Conservation (phyloP, 2,329 filamentous ascomycete genomes). For the Cladosporium colombiae region DNA sequence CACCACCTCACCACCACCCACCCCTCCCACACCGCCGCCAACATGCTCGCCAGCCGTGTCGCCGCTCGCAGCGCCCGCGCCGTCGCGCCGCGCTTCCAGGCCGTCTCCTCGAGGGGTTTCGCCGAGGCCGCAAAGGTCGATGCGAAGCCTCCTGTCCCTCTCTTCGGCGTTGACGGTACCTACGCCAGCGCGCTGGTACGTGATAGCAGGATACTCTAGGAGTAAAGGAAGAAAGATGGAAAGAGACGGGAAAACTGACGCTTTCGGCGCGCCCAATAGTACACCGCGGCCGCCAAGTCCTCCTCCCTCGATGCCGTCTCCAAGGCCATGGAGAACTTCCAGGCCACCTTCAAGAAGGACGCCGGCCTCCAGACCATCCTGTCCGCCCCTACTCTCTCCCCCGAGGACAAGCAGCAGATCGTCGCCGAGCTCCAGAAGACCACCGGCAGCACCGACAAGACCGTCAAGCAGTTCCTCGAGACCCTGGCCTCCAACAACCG, state of each 20-base stretch:
- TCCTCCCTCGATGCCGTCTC: conserved; percentile 82
- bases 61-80: conserved; percentile 59
- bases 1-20: conserved; percentile 11
- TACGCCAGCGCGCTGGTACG: conserved; percentile 98
- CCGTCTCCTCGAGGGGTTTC: conserved; percentile 67
- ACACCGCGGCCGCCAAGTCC: conserved; percentile 91
- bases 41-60: conserved; percentile 59
- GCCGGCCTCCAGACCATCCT: conserved; percentile 77
- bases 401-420: conserved; percentile 80
- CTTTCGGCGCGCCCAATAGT: conserved; percentile 56
- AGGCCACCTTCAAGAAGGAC: conserved; percentile 75
- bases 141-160: conserved; percentile 81
- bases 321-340: conserved; percentile 73
- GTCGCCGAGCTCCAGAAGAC: conserved; percentile 86
- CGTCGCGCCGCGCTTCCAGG: conserved; percentile 58
- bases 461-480: conserved; percentile 89
- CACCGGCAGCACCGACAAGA: conserved; percentile 67
- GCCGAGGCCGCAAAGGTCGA: conserved; percentile 63
- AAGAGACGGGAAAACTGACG: conserved; percentile 19
- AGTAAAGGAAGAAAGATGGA: conserved; percentile 14
- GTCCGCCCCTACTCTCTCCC: conserved; percentile 73
- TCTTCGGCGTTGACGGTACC: conserved; percentile 96
- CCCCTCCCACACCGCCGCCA: conserved; percentile 30
- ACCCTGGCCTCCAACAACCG: conserved; percentile 97
- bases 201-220: conserved; percentile 3